Evolutionary conservation across 805 yeast genomes (phyloP), one percentile per base, ranked within the genome.

Genomic region (Lipomyces sp.): DNA sequence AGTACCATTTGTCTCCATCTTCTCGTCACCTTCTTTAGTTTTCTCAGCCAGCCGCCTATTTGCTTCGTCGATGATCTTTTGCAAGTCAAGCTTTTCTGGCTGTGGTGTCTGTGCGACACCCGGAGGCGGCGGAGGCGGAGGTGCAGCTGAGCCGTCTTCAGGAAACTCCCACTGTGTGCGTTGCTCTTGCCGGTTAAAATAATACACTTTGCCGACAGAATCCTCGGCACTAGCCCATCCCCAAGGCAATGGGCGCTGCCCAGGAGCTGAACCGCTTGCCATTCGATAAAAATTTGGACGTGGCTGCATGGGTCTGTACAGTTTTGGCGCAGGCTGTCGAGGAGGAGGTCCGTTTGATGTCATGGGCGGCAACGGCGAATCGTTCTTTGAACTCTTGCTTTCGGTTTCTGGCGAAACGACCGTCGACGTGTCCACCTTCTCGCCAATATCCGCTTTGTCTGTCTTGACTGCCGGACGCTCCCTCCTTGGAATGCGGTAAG

Each of bases 401-500:
- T 16, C 23, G 24, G 46, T 23, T 13, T 33, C 33, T 8, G 46
- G 46, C 13, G 34, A 16, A n/a, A 5, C n/a, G 21, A 22, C 10
- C 10, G 8, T 18, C 11, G 26, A 23, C 34, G 14, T 4, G 7
- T 32, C 33, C 8, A 7, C 16, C 18, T 38, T 55, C 41, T 14
- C 38, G 11, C 37, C 8, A 5, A 4, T 21, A 6, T 8, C 13
- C 4, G 23, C 32, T 26, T 38, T 16, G 13, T 22, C 53, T 29
- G n/a, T 33, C 40, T 49, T 61, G 11, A 37, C 34, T 32, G 48
- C 55, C 22, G 59, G 57, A 7, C 63, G 51, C 35, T 64, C 68
- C 35, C 74, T 75, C 60, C 90, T 83, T 1, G 95, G 90, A 45
- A 91, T 90, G 39, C 93, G 77, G 63, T 83, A 86, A n/a, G 89